Base-by-base conservation (phyloP, 148 eudicot genomes). In the Suaeda aralocaspica region DNA sequence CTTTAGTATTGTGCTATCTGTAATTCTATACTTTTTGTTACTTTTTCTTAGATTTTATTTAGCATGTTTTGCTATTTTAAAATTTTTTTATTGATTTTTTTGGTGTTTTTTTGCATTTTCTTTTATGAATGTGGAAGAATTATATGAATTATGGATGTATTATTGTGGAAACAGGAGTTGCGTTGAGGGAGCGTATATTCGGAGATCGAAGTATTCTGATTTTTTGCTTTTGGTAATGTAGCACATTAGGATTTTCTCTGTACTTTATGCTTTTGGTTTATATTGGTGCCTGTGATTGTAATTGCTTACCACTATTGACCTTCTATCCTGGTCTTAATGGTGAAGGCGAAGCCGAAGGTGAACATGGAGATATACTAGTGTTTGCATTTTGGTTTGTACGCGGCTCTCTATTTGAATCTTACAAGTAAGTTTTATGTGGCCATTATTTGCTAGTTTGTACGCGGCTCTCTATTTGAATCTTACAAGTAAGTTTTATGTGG, bases 401-500 rank as follows among this genome's bases (percentile, higher is more conserved):
- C 25, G 24, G 73, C 59, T 50, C 28, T 56, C 21, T 63, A 11
- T 33, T 30, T 42, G 64, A 60, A 44, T 39, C 36, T 67, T 52
- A 59, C 61, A 58, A 69, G 78, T 69, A 52, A 52, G 66, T 64
- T 12, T 31, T 53, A 21, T 21, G 6, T 24, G 26, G n/a, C n/a
- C n/a, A n/a, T n/a, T 69, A 31, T 31, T 49, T 33, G 0, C 16
- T 71, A 50, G 36, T 19, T 51, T 44, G 33, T 25, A 41, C 6
- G 16, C 25, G 21, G 72, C 65, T 49, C 34, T 53, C 22, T 69
- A 9, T 30, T 29, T 41, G 63, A 59, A 42, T 34, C 33, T 67
- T 51, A 58, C 59, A 57, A 69, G 78, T 68, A 50, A 50, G 64
- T 63, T 12, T 30, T 52, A 28, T 21, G 12, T 21, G 26, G n/a